These are phyloP conservation scores for Dactylellina sp. DNA, from an alignment of 2,329 filamentous ascomycete genomes.

Conservation along the genomic window DNA sequence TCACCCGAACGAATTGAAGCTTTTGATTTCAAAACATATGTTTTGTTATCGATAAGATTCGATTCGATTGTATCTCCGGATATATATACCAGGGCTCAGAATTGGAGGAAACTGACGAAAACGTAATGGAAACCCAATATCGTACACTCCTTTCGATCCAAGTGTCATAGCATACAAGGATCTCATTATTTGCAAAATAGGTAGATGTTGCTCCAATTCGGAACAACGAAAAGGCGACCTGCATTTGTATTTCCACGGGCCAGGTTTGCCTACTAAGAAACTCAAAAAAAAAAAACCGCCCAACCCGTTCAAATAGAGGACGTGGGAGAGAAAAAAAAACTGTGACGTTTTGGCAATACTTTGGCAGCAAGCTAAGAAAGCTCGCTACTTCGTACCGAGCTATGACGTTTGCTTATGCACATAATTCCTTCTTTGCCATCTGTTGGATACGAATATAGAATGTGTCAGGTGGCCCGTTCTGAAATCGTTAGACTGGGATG, in stretches of 20 bases:
- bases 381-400: constrained; percentile 38
- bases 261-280: constrained; percentile 15
- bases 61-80: background rate
- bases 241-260: constrained; percentile 10
- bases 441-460: constrained; percentile 57
- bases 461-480: constrained; percentile 57
- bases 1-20: constrained; percentile 32
- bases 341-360: constrained; percentile 44
- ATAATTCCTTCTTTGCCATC: constrained; percentile 54
- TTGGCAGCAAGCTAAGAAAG: constrained; percentile 21
- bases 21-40: too few relatives aligned
- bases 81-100: background rate
- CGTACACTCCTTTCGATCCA: too few relatives aligned
- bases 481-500: constrained; percentile 54
- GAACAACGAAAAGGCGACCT: constrained; percentile 12
- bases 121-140: too few relatives aligned
- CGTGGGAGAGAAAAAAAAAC: too few relatives aligned
- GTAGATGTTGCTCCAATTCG: constrained; percentile 1
- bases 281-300: background rate
- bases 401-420: constrained; percentile 57
- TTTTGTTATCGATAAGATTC: constrained; percentile 50
- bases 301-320: constrained; percentile 5
- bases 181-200: background rate
- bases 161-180: too few relatives aligned
- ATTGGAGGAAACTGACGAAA: background rate